Base-by-base conservation (phyloP, 306 rosid genomes). In the Notholithocarpus densiflorus region DNA sequence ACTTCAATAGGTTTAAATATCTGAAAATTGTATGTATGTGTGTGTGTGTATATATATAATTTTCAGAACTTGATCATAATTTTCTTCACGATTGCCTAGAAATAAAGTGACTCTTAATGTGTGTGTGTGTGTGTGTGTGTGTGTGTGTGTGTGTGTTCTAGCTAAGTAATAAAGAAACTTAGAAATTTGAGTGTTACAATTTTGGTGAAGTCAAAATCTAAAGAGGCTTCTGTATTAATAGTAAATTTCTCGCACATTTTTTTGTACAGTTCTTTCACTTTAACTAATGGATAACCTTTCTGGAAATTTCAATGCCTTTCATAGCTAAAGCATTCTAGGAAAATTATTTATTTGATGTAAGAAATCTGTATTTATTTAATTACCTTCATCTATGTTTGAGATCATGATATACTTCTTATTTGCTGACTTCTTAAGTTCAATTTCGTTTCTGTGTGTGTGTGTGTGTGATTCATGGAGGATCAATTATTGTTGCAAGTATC, bases 401-500 rank as follows among this genome's bases (percentile, higher is more conserved):
- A 20, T 57, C 1, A 4, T 59, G 31, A 59, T 59, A 11, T 10
- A 43, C 51, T 43, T 43, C 10, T 43, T 10, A 43, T 37, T 37
- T 37, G 43, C 43, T 37, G 43, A 43, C 51, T 43, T 43, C 12
- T 45, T 12, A 45, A 0, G 20, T 4, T 20, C 29, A 21, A 57
- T 57, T 4, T 21, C 2, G 2, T 56, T 56, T 0, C 13, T 7
- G 0, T 20, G 0, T 55, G 0, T 32, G 0, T 32, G 0, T n/a
- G 2, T n/a, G n/a, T n/a, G n/a, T n/a, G n/a, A 24, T 24, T 43
- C 48, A 0, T 43, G 48, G 61, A 56, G 24, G 24, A 0, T 9
- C 20, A 64, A 6, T 17, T 64, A 14, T 65, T 65, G 18, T 6
- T 5, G 9, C 17, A 43, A 27, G 4, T 62, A 13, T 27, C 8